These are phyloP conservation scores for Pseudonectria buxi DNA, from an alignment of 2,329 filamentous ascomycete species.

Conservation along the genomic window DNA sequence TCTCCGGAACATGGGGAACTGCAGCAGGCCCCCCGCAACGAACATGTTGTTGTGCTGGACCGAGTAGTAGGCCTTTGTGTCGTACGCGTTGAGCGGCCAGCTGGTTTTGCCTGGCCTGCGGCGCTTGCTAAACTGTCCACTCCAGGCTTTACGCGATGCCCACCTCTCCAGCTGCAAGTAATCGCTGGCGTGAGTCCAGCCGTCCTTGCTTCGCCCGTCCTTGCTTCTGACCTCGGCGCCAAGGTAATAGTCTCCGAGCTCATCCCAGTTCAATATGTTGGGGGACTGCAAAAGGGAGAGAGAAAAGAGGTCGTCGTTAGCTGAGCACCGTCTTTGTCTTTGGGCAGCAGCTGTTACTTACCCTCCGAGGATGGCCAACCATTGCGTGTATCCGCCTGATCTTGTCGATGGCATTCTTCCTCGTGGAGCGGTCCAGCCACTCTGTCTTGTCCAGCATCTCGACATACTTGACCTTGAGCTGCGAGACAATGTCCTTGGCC, in stretches of 20 bases:
- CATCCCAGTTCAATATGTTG: conserved; percentile 1
- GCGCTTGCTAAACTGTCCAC: background rate
- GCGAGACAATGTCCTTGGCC: background rate
- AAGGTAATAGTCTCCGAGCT: conserved; percentile 4
- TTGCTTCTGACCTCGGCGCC: conserved; percentile 1
- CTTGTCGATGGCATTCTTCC: conserved; percentile 3
- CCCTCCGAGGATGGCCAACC: conserved; percentile 3
- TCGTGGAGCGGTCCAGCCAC: conserved; percentile 5
- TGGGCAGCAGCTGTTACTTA: background rate
- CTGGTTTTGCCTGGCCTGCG: background rate
- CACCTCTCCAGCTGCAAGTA: conserved; percentile 9
- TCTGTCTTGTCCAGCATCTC: conserved; percentile 2
- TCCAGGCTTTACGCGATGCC: conserved; percentile 6
- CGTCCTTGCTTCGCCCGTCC: background rate
- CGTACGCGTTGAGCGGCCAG: conserved; percentile 3
- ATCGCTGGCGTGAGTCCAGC: conserved; percentile 10
- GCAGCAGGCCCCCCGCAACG: conserved; percentile 8
- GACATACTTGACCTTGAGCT: conserved; percentile 3
- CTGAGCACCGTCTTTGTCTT: too few species aligned
- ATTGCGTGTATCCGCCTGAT: conserved; percentile 1
- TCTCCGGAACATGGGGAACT: conserved; percentile 5
- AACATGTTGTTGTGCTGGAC: conserved; percentile 8
- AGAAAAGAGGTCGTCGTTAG: too few species aligned
- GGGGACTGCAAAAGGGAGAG: background rate
- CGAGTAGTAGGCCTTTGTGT: conserved; percentile 4